Evolutionary conservation across 441 rosid genomes (phyloP).

Genomic region (Syzygium syzygioides): DNA sequence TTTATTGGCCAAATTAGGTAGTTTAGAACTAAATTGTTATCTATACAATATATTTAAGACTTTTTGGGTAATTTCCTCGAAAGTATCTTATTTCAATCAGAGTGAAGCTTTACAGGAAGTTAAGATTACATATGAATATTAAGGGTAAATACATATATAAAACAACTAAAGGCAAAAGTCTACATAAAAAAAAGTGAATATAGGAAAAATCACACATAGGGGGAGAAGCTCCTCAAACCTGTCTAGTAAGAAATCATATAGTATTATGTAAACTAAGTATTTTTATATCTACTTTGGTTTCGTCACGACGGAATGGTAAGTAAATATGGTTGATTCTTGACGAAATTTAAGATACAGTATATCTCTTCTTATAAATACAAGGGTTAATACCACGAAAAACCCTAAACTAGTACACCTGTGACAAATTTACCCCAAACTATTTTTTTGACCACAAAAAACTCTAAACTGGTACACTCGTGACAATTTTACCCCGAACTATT

Average conservation of each 20-base stretch:
- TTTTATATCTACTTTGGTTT: not conserved
- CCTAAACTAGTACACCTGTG: too few species aligned
- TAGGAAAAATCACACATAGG: not conserved
- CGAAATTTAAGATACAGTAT: not conserved
- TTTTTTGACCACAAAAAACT: too few species aligned
- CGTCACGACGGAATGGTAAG: not conserved
- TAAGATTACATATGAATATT: not conserved
- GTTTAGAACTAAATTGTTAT: not conserved
- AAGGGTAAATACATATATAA: not conserved
- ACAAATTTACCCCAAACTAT: too few species aligned
- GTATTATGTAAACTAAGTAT: not conserved
- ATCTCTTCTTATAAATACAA: not conserved
- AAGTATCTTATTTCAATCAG: not conserved
- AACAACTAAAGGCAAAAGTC: not conserved
- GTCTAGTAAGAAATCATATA: not conserved
- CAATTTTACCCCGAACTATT: too few species aligned
- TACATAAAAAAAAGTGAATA: not conserved
- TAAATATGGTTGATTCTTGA: not conserved
- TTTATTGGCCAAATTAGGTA: not conserved
- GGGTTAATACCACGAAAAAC: too few species aligned
- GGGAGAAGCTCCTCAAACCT: not conserved
- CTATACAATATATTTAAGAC: accelerated
- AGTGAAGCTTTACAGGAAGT: not conserved
- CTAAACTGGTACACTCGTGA: too few species aligned
- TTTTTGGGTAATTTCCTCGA: not conserved